phyloP scores from a whole-genome alignment of 768 basidiomycete species.

The Trametes coccinea region DNA sequence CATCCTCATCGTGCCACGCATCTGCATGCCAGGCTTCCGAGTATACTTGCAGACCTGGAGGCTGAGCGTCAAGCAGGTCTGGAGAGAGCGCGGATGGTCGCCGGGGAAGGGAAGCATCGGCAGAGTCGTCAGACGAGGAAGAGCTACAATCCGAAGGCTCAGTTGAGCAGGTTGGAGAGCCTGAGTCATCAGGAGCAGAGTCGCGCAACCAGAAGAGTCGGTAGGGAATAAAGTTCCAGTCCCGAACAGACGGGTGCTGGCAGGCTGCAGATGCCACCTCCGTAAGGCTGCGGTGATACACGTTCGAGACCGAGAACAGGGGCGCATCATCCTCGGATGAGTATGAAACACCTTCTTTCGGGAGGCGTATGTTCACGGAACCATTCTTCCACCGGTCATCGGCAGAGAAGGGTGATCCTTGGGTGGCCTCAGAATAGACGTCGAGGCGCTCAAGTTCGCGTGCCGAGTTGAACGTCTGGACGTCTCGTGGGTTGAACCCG shows the following conservation, averaged over 20 bases:
- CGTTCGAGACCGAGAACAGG: constrained; percentile 29
- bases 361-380: constrained; percentile 24
- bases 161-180: too few relatives aligned
- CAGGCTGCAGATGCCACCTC: constrained; percentile 30
- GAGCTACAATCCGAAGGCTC: too few relatives aligned
- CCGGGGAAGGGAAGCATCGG: too few relatives aligned
- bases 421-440: background rate
- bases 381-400: constrained; percentile 18
- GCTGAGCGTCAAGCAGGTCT: too few relatives aligned
- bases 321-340: constrained; percentile 31
- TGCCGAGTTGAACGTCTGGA: background rate
- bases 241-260: background rate
- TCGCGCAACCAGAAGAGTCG: background rate
- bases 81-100: too few relatives aligned
- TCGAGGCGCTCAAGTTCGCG: constrained; percentile 17
- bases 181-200: background rate
- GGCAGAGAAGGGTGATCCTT: constrained; percentile 19
- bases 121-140: too few relatives aligned
- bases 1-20: constrained; percentile 14
- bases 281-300: constrained; percentile 30
- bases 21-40: background rate
- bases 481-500: background rate
- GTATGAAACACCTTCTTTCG: constrained; percentile 18
- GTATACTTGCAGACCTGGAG: background rate
- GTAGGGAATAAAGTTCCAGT: constrained; percentile 14